phyloP scores from a whole-genome alignment of 1,284 basidiomycete species.

The Irpex rosettiformis region DNA sequence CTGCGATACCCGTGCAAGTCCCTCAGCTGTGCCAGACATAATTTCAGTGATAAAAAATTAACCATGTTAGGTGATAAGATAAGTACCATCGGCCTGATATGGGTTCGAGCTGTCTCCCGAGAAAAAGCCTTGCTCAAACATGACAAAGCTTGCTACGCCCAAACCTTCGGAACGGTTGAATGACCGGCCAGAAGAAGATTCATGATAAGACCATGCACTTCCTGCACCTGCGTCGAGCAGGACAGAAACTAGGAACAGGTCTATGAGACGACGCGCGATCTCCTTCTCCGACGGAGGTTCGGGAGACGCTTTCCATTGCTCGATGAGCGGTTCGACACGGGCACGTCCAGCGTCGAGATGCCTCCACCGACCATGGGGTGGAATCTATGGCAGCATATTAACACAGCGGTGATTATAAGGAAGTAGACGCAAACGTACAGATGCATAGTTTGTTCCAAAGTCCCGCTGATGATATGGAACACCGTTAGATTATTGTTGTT shows the following conservation, averaged over 20 bases:
- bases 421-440: slow-evolving; percentile 39
- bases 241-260: slow-evolving; percentile 92
- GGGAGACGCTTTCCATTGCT: slow-evolving; percentile 48
- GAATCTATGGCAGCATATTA: slow-evolving; percentile 50
- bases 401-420: slow-evolving; percentile 1
- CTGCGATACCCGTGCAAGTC: slow-evolving; percentile 63
- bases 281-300: slow-evolving; percentile 54
- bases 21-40: slow-evolving; percentile 50
- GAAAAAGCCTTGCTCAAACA: slow-evolving; percentile 86
- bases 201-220: slow-evolving; percentile 76
- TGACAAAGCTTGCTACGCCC: slow-evolving; percentile 88
- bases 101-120: slow-evolving; percentile 64
- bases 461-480: slow-evolving; percentile 57
- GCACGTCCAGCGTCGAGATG: slow-evolving; percentile 75
- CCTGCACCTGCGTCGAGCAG: slow-evolving; percentile 94
- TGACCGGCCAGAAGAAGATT: slow-evolving; percentile 51
- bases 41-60: neutral
- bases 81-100: slow-evolving; percentile 74
- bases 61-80: slow-evolving; percentile 3
- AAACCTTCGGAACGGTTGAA: slow-evolving; percentile 86
- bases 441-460: slow-evolving; percentile 68
- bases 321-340: slow-evolving; percentile 60
- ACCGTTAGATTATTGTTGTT: neutral
- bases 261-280: slow-evolving; percentile 72
- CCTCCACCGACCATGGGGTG: slow-evolving; percentile 88